These are phyloP conservation scores for Paramecium sexaurelia DNA, from an alignment of 73 alveolate genomes.

Conservation along the genomic window DNA sequence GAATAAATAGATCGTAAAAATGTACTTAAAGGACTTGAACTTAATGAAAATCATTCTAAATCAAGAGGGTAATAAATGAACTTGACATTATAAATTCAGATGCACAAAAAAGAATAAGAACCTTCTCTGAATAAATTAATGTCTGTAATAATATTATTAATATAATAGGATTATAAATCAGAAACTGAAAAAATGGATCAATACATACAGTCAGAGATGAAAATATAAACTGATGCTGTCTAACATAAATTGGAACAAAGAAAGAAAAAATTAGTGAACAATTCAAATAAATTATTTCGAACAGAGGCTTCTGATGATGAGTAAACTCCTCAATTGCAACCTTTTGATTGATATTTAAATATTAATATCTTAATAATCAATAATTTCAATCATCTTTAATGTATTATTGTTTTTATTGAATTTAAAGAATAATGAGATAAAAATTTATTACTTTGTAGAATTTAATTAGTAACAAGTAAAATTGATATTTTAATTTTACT, in stretches of 20 bases:
- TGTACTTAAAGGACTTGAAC: not conserved
- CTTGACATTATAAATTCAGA: not conserved
- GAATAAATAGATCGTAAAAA: not conserved
- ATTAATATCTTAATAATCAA: too few relatives aligned
- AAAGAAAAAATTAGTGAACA: not conserved
- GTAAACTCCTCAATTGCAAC: not conserved
- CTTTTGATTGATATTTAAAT: not conserved
- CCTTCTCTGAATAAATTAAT: slow-evolving; percentile 1
- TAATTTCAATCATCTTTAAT: too few relatives aligned
- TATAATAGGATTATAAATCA: not conserved
- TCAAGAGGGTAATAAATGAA: slow-evolving; percentile 11
- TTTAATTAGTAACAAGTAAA: too few relatives aligned
- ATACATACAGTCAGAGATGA: slow-evolving; percentile 18
- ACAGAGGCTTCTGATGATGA: slow-evolving; percentile 4
- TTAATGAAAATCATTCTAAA: not conserved
- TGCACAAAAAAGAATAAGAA: slow-evolving; percentile 6
- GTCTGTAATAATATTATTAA: not conserved
- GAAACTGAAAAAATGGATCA: slow-evolving; percentile 3
- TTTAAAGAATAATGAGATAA: too few relatives aligned
- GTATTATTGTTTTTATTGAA: too few relatives aligned
- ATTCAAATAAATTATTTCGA: not conserved
- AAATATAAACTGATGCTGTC: not conserved
- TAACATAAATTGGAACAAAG: not conserved
- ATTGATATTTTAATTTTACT: too few relatives aligned
- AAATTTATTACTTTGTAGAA: too few relatives aligned